Evolutionary conservation across 108 stramenopile species (phyloP).

Genomic region (Cyclotella baltica): DNA sequence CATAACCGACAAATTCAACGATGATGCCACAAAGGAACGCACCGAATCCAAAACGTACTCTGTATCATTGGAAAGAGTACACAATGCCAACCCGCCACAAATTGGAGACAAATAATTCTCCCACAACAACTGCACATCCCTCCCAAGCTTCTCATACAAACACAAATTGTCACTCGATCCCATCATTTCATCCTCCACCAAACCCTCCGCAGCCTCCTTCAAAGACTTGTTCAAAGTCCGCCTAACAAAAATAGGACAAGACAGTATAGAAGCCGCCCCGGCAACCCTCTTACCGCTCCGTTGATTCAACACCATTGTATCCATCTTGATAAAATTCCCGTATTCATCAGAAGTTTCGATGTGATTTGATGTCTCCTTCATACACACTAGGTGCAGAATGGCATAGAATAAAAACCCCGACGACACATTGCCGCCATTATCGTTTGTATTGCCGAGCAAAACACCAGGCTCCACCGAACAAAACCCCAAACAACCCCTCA

Average conservation of each 20-base stretch:
- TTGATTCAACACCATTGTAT: conserved; percentile 55
- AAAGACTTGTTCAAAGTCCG: conserved; percentile 59
- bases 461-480: conserved; percentile 40
- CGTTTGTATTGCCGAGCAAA: conserved; percentile 42
- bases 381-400: conserved; percentile 71
- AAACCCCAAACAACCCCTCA: conserved; percentile 72
- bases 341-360: conserved; percentile 21
- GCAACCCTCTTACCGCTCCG: conserved; percentile 41
- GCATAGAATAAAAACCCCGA: conserved; percentile 66
- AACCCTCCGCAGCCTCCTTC: conserved; percentile 33
- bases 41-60: conserved; percentile 34
- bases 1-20: conserved; percentile 22
- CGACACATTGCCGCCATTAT: conserved; percentile 20
- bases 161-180: conserved; percentile 13
- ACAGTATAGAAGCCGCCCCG: conserved; percentile 68
- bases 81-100: conserved; percentile 41
- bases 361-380: conserved; percentile 53
- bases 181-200: conserved; percentile 52
- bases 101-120: conserved; percentile 66
- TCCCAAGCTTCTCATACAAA: conserved; percentile 42
- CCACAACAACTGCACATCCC: conserved; percentile 66
- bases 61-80: conserved; percentile 42
- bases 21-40: conserved; percentile 31
- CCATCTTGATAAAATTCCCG: conserved; percentile 56
- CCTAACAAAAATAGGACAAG: conserved; percentile 72